Base-by-base conservation (phyloP, 768 basidiomycete genomes). In the Peribolospora kevripleyi region DNA sequence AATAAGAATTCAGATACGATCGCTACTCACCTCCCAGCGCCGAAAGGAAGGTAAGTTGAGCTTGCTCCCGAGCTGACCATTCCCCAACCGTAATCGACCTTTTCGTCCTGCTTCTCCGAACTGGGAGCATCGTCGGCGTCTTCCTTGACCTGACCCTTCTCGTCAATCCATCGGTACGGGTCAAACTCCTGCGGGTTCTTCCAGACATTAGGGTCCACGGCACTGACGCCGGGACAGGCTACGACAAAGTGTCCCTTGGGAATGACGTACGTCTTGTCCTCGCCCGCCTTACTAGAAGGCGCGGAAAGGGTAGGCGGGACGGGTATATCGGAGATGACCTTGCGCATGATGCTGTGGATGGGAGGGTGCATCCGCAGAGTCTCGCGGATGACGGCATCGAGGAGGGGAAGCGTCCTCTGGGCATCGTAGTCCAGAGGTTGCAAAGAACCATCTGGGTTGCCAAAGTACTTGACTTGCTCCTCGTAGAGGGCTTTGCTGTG, bases 11-110 rank as follows among this genome's bases (percentile, higher is more conserved):
- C 42, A 55, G 53, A 40, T 59, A 45, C 2, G 43, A 45, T 7
- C 43, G 43, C 43, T 25, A 25, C 25, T 25, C 25, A 56, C 13
- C 62, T 50, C 7, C 93, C 93, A 52, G 93, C 91, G 58, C 93
- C 93, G 63, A 98, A 98, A 2, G 93, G 93, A 66, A 93, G 84
- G 56, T 60, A 61, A 41, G 62, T 59, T 41, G 53, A 55, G 55
- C 60, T 59, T 13, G 62, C 65, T 48, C 63, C 63, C 52, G 58
- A 62, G n/a, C 54, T 84, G 52, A 98, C 83, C 57, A 80, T 77
- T 53, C 93, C 93, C 67, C 85, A 98, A 2, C 93, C 93, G 63
- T 81, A 98, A 68, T 98, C 93, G 58, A 97, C 72, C 72, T 88
- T 88, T 68, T 91, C 85, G 1, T 25, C 25, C 25, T 25, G 25